A percentile compares a stretch with the other conserved stretches of the same genome.
Conservation (phyloP, 805 yeast genomes). For the Yarrowia porcina region DNA sequence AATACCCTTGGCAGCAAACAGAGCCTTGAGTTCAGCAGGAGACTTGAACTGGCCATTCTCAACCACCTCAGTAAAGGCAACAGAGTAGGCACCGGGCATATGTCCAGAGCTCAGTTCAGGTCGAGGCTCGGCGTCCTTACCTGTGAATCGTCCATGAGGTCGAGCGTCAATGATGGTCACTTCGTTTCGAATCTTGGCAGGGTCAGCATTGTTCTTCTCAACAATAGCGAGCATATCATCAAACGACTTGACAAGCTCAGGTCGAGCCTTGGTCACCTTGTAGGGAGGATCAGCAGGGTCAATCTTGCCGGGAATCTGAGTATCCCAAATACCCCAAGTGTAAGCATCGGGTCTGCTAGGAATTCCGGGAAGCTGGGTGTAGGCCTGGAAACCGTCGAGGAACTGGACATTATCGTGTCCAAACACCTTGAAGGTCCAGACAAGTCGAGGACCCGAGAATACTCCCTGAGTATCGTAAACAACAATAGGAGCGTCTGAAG, state of each 20-base stretch:
- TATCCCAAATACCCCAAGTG: constrained; percentile 37
- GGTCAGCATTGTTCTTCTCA: constrained; percentile 38
- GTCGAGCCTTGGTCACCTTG: constrained; percentile 38
- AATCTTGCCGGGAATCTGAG: constrained; percentile 49
- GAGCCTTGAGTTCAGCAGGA: constrained; percentile 44
- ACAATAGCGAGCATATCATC: constrained; percentile 66
- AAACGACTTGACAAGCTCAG: constrained; percentile 56
- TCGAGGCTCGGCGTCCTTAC: constrained; percentile 83
- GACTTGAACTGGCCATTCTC: constrained; percentile 48
- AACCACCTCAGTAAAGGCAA: constrained; percentile 65
- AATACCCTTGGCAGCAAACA: constrained; percentile 47
- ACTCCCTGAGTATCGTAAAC: constrained; percentile 83
- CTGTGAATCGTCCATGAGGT: constrained; percentile 68
- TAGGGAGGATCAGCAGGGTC: constrained; percentile 30
- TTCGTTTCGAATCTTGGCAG: constrained; percentile 31
- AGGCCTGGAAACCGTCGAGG: constrained; percentile 64
- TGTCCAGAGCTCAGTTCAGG: constrained; percentile 88
- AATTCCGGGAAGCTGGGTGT: constrained; percentile 40
- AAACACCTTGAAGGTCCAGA: constrained; percentile 81
- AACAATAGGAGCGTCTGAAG: constrained; percentile 55
- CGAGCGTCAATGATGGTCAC: constrained; percentile 79
- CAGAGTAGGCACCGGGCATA: constrained; percentile 70
- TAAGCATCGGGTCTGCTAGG: constrained; percentile 28
- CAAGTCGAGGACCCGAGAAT: constrained; percentile 86
- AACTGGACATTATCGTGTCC: constrained; percentile 70